These are phyloP conservation scores for Karstenula rhodostoma DNA, from an alignment of 2,329 filamentous ascomycete genomes.

Conservation along the genomic window DNA sequence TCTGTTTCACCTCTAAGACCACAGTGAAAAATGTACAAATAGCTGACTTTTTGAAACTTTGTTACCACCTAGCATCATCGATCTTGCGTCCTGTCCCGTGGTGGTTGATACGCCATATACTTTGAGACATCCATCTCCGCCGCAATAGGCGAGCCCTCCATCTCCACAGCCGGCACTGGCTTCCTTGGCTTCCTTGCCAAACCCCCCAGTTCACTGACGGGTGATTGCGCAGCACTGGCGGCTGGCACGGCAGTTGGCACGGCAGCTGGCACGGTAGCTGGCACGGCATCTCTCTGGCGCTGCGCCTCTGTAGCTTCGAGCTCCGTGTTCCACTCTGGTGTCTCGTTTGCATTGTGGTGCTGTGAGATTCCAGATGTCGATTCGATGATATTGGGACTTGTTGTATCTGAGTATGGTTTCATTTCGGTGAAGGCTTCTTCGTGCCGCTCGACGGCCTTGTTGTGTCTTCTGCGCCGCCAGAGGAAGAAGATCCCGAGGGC, in stretches of 20 bases:
- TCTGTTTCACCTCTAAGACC: too few relatives aligned
- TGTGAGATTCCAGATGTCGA: not conserved
- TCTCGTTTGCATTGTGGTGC: slow-evolving; percentile 19
- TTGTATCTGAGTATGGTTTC: not conserved
- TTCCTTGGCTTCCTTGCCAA: slow-evolving; percentile 27
- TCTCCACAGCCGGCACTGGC: slow-evolving; percentile 28
- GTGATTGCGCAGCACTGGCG: not conserved
- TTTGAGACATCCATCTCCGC: slow-evolving; percentile 9
- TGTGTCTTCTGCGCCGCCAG: slow-evolving; percentile 25
- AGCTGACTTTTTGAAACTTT: too few relatives aligned
- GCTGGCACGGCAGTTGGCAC: not conserved
- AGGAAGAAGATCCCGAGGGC: slow-evolving; percentile 26
- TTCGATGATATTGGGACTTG: not conserved
- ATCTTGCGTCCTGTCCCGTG: not conserved
- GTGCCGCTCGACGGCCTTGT: not conserved
- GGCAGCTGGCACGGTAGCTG: not conserved
- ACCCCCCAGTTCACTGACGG: slow-evolving; percentile 24
- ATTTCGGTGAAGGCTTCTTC: slow-evolving; percentile 3
- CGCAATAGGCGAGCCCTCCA: slow-evolving; percentile 22
- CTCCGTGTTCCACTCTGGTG: slow-evolving; percentile 33
- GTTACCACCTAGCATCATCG: not conserved
- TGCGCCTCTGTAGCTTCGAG: slow-evolving; percentile 30
- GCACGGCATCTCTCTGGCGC: slow-evolving; percentile 10
- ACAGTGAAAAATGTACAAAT: too few relatives aligned
- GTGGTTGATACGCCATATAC: slow-evolving; percentile 4